These are phyloP conservation scores for Gleditsia sinensis DNA, from an alignment of 306 rosid genomes.

Conservation along the genomic window DNA sequence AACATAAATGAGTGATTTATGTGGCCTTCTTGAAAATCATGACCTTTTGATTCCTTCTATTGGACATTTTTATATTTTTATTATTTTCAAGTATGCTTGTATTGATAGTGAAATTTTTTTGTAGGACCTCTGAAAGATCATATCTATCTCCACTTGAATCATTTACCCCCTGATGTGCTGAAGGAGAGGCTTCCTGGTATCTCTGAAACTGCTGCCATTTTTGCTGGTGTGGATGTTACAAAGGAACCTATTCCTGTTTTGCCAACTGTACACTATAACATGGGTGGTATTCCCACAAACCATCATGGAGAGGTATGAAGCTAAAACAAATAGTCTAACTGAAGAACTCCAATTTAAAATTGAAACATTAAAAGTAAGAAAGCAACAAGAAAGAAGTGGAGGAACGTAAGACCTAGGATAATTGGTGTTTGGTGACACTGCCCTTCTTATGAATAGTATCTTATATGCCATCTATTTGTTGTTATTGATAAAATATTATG, in stretches of 20 bases:
- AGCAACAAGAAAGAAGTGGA: background rate
- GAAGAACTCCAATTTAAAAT: background rate
- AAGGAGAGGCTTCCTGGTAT: conserved; percentile 99
- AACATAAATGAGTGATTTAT: background rate
- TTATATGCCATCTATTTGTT: background rate
- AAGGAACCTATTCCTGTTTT: conserved; percentile 95
- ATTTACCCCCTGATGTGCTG: conserved; percentile 96
- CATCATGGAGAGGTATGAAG: conserved; percentile 78
- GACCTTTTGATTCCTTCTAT: conserved; percentile 11
- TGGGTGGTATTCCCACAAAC: conserved; percentile 96
- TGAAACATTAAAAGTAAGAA: background rate
- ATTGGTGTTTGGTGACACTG: background rate
- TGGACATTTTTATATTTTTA: background rate
- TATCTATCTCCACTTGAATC: conserved; percentile 97
- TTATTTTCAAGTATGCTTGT: background rate
- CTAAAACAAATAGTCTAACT: conserved; percentile 16
- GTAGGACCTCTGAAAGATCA: conserved; percentile 98
- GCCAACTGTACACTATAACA: conserved; percentile 94
- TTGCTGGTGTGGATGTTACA: conserved; percentile 98
- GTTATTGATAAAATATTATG: background rate
- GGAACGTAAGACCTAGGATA: background rate
- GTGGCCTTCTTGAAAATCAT: background rate
- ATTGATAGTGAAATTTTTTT: conserved; percentile 37
- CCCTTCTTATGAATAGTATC: background rate
- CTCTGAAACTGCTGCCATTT: conserved; percentile 99